Evolutionary conservation across 2,329 filamentous ascomycete species (phyloP).

Genomic region (Microcyclosporella mali): DNA sequence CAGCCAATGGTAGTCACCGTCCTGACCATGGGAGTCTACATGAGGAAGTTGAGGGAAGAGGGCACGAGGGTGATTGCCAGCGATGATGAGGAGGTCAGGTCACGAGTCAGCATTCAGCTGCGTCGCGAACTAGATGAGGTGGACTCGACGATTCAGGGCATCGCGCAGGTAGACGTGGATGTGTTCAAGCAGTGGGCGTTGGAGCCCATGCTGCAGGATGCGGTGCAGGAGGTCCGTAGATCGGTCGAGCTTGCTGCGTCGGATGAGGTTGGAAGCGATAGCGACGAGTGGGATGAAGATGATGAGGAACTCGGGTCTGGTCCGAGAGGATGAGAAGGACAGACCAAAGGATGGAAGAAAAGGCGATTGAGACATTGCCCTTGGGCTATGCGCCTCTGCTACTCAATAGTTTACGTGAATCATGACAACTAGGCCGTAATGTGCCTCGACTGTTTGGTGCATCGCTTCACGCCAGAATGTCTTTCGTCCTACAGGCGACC

Average conservation of each 20-base stretch:
- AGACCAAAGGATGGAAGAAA: not conserved
- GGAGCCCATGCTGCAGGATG: not conserved
- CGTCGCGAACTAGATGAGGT: slow-evolving; percentile 1
- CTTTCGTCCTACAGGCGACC: no score
- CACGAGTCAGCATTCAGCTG: not conserved
- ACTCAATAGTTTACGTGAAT: no score
- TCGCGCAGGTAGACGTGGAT: not conserved
- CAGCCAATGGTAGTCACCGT: not conserved
- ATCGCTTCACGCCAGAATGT: no score
- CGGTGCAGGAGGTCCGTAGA: not conserved
- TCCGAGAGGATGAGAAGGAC: not conserved
- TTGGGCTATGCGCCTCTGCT: not conserved
- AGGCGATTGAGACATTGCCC: no score
- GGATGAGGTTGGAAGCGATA: not conserved
- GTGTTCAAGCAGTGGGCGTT: not conserved
- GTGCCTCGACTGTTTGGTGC: no score
- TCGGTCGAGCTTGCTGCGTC: not conserved
- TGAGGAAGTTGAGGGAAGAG: not conserved
- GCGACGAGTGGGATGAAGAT: slow-evolving; percentile 2
- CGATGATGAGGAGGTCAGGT: not conserved
- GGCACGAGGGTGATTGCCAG: not conserved
- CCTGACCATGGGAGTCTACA: not conserved
- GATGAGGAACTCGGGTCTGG: not conserved
- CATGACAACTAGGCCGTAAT: no score
- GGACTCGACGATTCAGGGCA: not conserved